Evolutionary conservation across 495 filamentous ascomycete species (phyloP), one percentile per base, ranked within the genome.

Genomic region (Penicillium bialowiezense): DNA sequence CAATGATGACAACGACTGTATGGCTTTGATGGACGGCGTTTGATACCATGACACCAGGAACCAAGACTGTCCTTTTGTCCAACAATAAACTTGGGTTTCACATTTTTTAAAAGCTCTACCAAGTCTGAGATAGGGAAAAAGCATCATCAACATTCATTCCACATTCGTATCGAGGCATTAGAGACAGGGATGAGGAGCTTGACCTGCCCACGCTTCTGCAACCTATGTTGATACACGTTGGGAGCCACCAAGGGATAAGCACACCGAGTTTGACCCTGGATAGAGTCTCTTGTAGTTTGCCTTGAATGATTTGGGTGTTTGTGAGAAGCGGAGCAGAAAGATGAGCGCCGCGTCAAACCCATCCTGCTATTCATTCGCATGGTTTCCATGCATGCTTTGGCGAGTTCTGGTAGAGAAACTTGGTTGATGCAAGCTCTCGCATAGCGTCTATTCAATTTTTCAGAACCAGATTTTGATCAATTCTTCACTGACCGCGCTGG

Each of bases 391-490:
- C 23, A 12, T 5, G 6, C 23, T 36, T 26, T 45, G 15, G 20
- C 10, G 8, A 21, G 3, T 3, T 9, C 15, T 9, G n/a, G 9
- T 7, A 6, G 18, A 13, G 3, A 7, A 26, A 9, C 14, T 26
- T 2, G 20, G 45, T 13, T 7, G 23, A 26, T 26, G 24, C 36
- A 29, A n/a, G 4, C 13, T 38, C 14, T 47, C 26, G 17, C 28
- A 41, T 14, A 26, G 41, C 33, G 36, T 3, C 0, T 21, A 17
- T 24, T 31, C n/a, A 29, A 15, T 46, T 50, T 14, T 20, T 80
- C 73, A 89, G 57, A 84, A 87, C 82, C 83, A 88, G 39, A 89
- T 85, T 62, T 86, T 88, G 60, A 90, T 88, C 59, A 90, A 59
- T 63, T 89, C 85, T 62, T 90, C 85, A 57, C 84, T 88, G 41